Base-by-base conservation (phyloP, 2,329 filamentous ascomycete species). In the Xylaria multiplex region DNA sequence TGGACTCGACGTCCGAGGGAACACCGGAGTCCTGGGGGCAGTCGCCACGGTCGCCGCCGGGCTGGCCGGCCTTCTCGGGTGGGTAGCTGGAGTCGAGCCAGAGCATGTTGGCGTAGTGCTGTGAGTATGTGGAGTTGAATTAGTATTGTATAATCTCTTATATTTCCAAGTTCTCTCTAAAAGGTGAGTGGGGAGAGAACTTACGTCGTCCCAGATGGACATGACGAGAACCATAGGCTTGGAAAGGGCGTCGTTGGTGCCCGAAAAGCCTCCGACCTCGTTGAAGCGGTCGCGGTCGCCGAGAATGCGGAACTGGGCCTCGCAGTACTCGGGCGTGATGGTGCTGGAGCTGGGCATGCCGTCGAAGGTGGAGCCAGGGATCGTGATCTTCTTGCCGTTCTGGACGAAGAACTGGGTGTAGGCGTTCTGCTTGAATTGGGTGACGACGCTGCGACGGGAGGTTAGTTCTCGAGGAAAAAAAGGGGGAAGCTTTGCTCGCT, bases 221-320 rank as follows among this genome's bases (percentile, higher is more conserved):
- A 90, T 83, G 71, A 89, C 87, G 19, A 90, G 82, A 37, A 89
- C 88, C 84, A 90, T 86, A 50, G 87, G 87, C 62, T 82, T 72
- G 6, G 77, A 77, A 56, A 90, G 76, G 24, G 85, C 86, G 2
- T 80, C 69, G 70, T 82, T 82, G 81, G 90, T 86, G 35, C 75
- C 75, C 9, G 79, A 74, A 67, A 88, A 75, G 22, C 88, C 88
- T 50, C 87, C 88, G 52, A 84, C 79, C 57, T 80, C 73, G 53
- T 77, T 74, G 79, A 88, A 90, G 64, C 80, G 77, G 72, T 85
- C 78, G 24, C 78, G 79, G 76, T 88, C 86, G 37, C 80, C 82
- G 70, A 88, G 86, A 30, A 77, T 79, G 8, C 69, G 74, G 81
- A 86, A 85, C 76, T 87, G 82, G 2, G 79, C 79, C 2, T 78